A percentile compares a stretch with the other conserved stretches of the same genome.
These are phyloP conservation scores for Bretziella fagacearum DNA, from an alignment of 2,329 filamentous ascomycete species.

Conservation along the genomic window DNA sequence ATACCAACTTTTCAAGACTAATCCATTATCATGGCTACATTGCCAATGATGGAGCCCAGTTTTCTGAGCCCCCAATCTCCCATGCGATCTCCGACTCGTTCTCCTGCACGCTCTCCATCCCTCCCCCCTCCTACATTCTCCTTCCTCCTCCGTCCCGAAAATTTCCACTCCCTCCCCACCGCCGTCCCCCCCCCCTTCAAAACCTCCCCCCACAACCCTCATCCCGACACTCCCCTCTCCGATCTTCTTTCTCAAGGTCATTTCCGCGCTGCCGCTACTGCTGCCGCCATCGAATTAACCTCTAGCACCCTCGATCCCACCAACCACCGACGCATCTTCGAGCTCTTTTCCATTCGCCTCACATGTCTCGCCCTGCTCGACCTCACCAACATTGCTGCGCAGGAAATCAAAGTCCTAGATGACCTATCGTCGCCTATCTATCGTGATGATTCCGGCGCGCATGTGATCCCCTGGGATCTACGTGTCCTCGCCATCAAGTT, in stretches of 20 bases:
- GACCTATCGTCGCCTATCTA: constrained; percentile 41
- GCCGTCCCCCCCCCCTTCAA: constrained; percentile 50
- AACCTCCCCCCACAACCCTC: constrained; percentile 45
- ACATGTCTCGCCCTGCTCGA: constrained; percentile 68
- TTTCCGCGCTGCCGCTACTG: constrained; percentile 62
- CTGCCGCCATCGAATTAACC: constrained; percentile 45
- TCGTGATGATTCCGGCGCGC: constrained; percentile 35
- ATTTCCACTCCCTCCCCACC: constrained; percentile 65
- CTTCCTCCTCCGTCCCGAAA: constrained; percentile 60
- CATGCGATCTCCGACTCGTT: constrained; percentile 19
- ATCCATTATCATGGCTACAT: constrained; percentile 15
- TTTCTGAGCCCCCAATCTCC: constrained; percentile 14
- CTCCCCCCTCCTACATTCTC: constrained; percentile 49
- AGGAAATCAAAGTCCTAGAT: constrained; percentile 47
- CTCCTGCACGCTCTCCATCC: constrained; percentile 13
- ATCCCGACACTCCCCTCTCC: constrained; percentile 45
- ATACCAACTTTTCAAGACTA: not conserved
- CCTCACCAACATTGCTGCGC: constrained; percentile 49
- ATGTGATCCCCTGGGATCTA: constrained; percentile 75
- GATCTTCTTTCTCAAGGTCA: constrained; percentile 54
- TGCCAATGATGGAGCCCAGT: constrained; percentile 12
- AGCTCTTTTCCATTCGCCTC: constrained; percentile 63
- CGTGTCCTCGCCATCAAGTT: constrained; percentile 68
- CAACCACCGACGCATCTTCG: constrained; percentile 52
- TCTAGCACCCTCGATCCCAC: constrained; percentile 32